A percentile compares a stretch with the other conserved stretches of the same genome.
Evolutionary conservation across 176 grass and related monocot genomes (phyloP).

Genomic region (Avena sativa): DNA sequence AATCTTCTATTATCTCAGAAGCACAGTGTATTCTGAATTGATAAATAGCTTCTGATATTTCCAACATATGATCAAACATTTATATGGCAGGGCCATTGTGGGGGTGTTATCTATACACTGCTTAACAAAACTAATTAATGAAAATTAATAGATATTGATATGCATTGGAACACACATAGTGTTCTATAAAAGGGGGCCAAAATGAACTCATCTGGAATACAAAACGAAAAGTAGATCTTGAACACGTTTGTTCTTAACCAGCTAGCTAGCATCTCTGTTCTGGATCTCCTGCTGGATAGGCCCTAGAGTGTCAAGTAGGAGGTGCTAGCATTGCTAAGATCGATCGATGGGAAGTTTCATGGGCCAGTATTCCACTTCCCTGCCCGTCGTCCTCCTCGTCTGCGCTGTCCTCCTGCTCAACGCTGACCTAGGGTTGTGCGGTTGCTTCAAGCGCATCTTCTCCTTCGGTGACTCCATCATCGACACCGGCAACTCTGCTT

Average conservation of each 20-base stretch:
- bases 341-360: neutral
- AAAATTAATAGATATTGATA: neutral
- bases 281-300: neutral
- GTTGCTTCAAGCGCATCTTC: conserved; percentile 67
- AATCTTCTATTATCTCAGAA: neutral
- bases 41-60: neutral
- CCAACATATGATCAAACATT: neutral
- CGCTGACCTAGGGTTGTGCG: neutral
- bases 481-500: conserved; percentile 56
- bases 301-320: neutral
- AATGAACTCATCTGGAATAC: neutral
- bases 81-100: neutral
- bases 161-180: neutral
- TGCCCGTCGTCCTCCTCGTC: conserved; percentile 4
- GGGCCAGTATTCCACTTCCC: neutral
- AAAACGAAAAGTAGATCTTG: neutral
- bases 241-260: neutral
- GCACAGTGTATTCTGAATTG: neutral
- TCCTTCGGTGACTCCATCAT: conserved; percentile 69
- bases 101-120: neutral
- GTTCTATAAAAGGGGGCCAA: neutral
- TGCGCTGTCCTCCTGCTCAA: conserved; percentile 16
- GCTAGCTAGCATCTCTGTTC: neutral
- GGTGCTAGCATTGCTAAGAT: neutral
- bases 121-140: neutral